Evolutionary conservation across 345 rosid genomes (phyloP), one percentile per base, ranked within the genome.

Genomic region (Bruguiera gymnorhiza): DNA sequence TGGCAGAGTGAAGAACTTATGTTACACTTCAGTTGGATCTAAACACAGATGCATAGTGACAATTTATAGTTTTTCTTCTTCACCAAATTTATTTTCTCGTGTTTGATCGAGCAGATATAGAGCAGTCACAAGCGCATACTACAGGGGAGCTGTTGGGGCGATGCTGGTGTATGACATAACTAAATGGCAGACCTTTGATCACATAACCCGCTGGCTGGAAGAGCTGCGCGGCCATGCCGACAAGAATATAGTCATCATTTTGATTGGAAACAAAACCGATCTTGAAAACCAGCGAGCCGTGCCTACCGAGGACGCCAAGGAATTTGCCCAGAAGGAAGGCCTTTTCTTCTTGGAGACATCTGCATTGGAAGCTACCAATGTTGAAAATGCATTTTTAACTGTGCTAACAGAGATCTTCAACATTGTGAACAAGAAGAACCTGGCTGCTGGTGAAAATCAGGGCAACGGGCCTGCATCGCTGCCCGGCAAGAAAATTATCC

Each of bases 141-240:
- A 76, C 65, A 67, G 80, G 53, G 80, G 80, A 13, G 76, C 80
- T 20, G 80, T 72, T 29, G 80, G 80, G 46, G 80, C 67, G 26
- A 64, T 64, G 67, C 31, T 64, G 31, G 67, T 64, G 21, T 64
- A 64, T 24, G 67, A 64, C 76, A 48, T 67, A 67, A 71, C 80
- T 46, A 76, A 76, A 56, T 64, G 80, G 18, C 76, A 67, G 61
- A 67, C 76, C 11, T 76, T 76, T 67, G 76, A 76, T 56, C 69
- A 76, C 68, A 68, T 76, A 43, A 66, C 72, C 16, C 69, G 69
- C 21, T 76, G 80, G 80, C 70, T 76, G 24, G 73, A 72, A 48
- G 80, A 76, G 68, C 46, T 76, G 69, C 72, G 80, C 8, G 58
- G 65, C 60, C 80, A 71, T 37, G 80, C 80, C 8, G 80, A 76